These are phyloP conservation scores for Monoraphidium neglectum DNA, from an alignment of 139 green algal genomes.

Conservation along the genomic window DNA sequence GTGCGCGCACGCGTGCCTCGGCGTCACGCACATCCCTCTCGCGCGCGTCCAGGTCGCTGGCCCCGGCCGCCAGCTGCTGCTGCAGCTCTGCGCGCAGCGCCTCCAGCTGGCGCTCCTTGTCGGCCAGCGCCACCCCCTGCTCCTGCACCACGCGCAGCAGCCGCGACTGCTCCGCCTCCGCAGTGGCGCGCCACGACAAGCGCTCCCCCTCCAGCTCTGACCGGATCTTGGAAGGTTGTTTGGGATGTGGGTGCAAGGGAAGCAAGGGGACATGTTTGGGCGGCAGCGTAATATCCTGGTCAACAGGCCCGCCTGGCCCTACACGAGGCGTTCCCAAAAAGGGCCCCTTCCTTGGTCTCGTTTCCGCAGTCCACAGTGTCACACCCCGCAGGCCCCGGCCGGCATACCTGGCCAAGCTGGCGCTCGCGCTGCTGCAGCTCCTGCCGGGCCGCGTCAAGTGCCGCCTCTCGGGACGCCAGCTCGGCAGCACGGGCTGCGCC, in stretches of 20 bases:
- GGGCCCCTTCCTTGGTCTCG: too few species aligned
- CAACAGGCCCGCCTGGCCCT: too few species aligned
- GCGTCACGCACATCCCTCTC: slow-evolving; percentile 11
- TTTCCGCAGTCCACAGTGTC: not conserved
- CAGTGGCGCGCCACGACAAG: not conserved
- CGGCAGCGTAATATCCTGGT: too few species aligned
- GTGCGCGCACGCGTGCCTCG: slow-evolving; percentile 10
- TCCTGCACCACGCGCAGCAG: slow-evolving; percentile 8
- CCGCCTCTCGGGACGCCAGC: slow-evolving; percentile 13
- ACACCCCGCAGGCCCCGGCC: not conserved
- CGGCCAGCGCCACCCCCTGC: slow-evolving; percentile 9
- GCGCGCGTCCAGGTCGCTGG: slow-evolving; percentile 12
- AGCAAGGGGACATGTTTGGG: too few species aligned
- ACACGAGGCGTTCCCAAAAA: too few species aligned
- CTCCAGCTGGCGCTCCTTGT: slow-evolving; percentile 29
- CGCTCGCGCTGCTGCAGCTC: slow-evolving; percentile 1
- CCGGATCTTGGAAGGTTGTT: too few species aligned
- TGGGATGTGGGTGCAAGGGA: too few species aligned
- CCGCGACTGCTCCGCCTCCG: slow-evolving; percentile 6
- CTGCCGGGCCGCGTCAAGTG: slow-evolving; percentile 11
- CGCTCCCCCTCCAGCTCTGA: not conserved
- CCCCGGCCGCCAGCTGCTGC: slow-evolving; percentile 12
- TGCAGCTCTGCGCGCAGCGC: slow-evolving; percentile 12
- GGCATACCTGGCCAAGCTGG: slow-evolving; percentile 2
- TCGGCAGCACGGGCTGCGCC: slow-evolving; percentile 2